phyloP scores from a whole-genome alignment of 345 rosid species.

The Arabidopsis thaliana region TAIR10.1 NC_003071.7:17581001-17581500 shows the following conservation, averaged over 20 bases:
- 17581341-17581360: background rate
- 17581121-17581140: background rate
- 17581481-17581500: background rate
- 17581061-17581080: background rate
- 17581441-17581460: background rate
- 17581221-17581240: background rate
- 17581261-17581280: background rate
- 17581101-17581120: background rate
- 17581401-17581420: background rate
- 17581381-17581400: background rate
- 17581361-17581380: background rate
- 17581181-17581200: background rate
- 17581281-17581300: background rate
- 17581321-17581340: background rate
- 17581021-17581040: background rate
- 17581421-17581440: background rate
- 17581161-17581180: background rate
- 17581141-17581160: background rate
- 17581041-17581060: background rate
- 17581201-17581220: background rate
- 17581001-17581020: too few relatives aligned
- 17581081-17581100: background rate
- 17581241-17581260: background rate
- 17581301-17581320: background rate
- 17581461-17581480: background rate